Base-by-base conservation (phyloP, 2,329 filamentous ascomycete species). In the Diaporthe citri region DNA sequence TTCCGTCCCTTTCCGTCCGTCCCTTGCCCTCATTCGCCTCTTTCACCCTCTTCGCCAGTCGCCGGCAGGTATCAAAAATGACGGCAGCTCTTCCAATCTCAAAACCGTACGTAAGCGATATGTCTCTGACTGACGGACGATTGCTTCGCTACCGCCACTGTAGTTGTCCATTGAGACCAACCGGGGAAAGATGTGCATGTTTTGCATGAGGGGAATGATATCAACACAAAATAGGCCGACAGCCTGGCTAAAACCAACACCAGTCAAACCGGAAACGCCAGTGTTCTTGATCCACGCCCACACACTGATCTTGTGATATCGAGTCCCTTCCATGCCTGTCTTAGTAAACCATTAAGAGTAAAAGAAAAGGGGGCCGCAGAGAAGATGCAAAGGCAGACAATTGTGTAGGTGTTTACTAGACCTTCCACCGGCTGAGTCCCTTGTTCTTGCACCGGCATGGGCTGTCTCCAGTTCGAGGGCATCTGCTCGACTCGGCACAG, bases 321-420 rank as follows among this genome's bases (percentile, higher is more conserved):
- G 55, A 60, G 41, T 48, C 43, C 72, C 34, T 67, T 36, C 74
- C 64, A 60, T 71, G 34, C 59, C 71, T 31, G 46, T 72, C 36
- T 43, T 46, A 34, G 57, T 52, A 25, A 52, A 55, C 48, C 36
- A 64, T 64, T 39, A 72, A 56, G 17, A 28, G 36, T 43, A 25
- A 59, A 31, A 52, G 31, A 62, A 43, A 36, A 66, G 41, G 28
- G 52, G 9, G 46, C 36, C 34, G 34, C n/a, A 41, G 48, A 13
- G 64, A 55, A 41, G 64, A 69, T 36, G 64, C 34, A 69, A 69
- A 69, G 64, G 48, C n/a, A 28, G 34, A 69, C 60, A 52, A 20
- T 34, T 10, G 20, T 22, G 64, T 48, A 28, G 73, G n/a, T 43
- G 71, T 55, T 51, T 70, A 73, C 75, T 76, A 76, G 73, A 75